These are phyloP conservation scores for Cladosporium sp. DNA, from an alignment of 2,329 filamentous ascomycete species.

Conservation along the genomic window DNA sequence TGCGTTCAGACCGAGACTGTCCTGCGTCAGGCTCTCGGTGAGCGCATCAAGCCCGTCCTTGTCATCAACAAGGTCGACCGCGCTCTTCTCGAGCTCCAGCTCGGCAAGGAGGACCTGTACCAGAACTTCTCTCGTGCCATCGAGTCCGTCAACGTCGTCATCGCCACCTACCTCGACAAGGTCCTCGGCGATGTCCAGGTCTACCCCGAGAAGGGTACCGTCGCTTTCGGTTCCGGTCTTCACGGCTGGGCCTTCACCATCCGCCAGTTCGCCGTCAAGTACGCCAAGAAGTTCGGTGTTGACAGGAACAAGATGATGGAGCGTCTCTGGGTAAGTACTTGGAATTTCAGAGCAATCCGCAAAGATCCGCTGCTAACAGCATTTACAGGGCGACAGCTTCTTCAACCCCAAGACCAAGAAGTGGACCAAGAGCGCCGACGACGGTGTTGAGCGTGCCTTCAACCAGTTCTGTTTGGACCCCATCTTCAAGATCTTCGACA, in stretches of 20 bases:
- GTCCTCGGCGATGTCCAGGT: slow-evolving; percentile 95
- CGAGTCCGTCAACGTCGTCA: slow-evolving; percentile 99
- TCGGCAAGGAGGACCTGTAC: slow-evolving; percentile 98
- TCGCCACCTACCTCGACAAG: slow-evolving; percentile 98
- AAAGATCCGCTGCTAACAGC: slow-evolving; percentile 17
- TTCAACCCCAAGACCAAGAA: slow-evolving; percentile 99
- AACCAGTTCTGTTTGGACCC: slow-evolving; percentile 99
- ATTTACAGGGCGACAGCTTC: slow-evolving; percentile 78
- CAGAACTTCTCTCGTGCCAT: slow-evolving; percentile 99
- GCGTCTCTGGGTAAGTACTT: slow-evolving; percentile 86
- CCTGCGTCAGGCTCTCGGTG: slow-evolving; percentile 95
- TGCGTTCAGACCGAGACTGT: slow-evolving; percentile 99
- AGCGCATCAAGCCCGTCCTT: slow-evolving; percentile 99
- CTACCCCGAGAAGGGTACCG: slow-evolving; percentile 94
- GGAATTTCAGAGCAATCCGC: neutral
- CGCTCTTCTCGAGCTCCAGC: slow-evolving; percentile 97
- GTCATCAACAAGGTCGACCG: slow-evolving; percentile 99
- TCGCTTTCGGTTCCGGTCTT: slow-evolving; percentile 98
- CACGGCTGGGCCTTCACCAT: slow-evolving; percentile 99
- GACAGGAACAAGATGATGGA: slow-evolving; percentile 99
- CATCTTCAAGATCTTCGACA: slow-evolving; percentile 97
- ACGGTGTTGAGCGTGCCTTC: slow-evolving; percentile 95
- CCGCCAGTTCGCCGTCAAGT: slow-evolving; percentile 91
- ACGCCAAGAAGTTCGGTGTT: slow-evolving; percentile 99
- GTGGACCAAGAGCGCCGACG: slow-evolving; percentile 89